A percentile compares a stretch with the other conserved stretches of the same genome.
Evolutionary conservation across 2,329 filamentous ascomycete species (phyloP).

Genomic region (Albifimbria verrucaria): DNA sequence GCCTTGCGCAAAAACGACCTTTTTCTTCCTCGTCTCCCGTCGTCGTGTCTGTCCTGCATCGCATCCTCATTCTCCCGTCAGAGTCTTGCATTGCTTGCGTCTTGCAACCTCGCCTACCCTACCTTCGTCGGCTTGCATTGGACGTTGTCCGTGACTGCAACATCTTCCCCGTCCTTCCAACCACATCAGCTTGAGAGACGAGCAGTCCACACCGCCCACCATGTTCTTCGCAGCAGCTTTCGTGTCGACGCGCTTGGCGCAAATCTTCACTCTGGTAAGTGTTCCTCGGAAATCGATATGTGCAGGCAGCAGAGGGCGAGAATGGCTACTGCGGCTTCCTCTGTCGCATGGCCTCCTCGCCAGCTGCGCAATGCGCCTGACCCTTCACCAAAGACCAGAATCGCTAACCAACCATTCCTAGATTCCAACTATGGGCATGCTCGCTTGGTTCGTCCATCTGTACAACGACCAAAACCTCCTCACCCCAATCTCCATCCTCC

Average conservation of each 20-base stretch:
- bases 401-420: constrained; percentile 25
- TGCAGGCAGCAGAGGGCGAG: too few relatives aligned
- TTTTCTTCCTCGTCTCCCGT: not conserved
- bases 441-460: constrained; percentile 62
- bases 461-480: constrained; percentile 55
- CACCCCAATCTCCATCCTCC: constrained; percentile 60
- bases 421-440: constrained; percentile 66
- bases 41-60: not conserved
- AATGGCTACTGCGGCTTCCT: too few relatives aligned
- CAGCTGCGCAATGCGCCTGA: too few relatives aligned
- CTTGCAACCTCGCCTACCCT: not conserved
- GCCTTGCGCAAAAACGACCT: not conserved
- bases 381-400: too few relatives aligned
- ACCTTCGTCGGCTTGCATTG: too few relatives aligned
- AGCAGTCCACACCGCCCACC: constrained; percentile 21
- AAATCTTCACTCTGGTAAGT: constrained; percentile 62
- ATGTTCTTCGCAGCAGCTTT: constrained; percentile 65
- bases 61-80: not conserved
- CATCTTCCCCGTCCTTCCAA: too few relatives aligned
- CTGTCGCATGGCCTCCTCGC: too few relatives aligned
- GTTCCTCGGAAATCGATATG: too few relatives aligned
- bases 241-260: constrained; percentile 57
- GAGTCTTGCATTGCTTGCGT: not conserved
- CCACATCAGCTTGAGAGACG: not conserved
- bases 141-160: constrained; percentile 5